These are phyloP conservation scores for Flaveria linearis DNA, from an alignment of 129 eudicot genomes.

Conservation along the genomic window DNA sequence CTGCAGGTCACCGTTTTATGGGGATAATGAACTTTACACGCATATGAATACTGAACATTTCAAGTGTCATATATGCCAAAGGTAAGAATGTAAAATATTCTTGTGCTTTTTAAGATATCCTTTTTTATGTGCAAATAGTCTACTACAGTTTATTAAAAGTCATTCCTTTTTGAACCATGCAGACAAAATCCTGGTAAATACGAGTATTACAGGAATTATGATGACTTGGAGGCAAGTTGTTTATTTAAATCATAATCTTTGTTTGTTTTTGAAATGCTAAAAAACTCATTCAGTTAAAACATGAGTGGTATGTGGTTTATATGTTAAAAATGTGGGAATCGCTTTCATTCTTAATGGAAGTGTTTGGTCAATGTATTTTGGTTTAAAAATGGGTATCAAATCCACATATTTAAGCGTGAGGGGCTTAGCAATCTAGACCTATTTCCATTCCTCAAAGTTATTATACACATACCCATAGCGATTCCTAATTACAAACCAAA, in stretches of 20 bases:
- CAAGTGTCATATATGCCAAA: constrained; percentile 86
- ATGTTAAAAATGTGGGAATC: neutral
- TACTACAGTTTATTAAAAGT: neutral
- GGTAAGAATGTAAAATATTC: constrained; percentile 65
- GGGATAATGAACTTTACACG: constrained; percentile 85
- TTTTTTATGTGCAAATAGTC: constrained; percentile 1
- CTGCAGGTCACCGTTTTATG: constrained; percentile 84
- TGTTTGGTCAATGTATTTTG: neutral
- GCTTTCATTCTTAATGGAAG: neutral
- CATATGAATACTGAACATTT: constrained; percentile 95
- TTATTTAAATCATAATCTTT: neutral
- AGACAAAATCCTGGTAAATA: constrained; percentile 95
- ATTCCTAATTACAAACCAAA: neutral
- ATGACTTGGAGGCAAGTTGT: constrained; percentile 86
- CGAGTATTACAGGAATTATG: constrained; percentile 88
- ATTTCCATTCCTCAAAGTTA: neutral
- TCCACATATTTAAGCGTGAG: neutral
- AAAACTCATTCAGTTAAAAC: neutral
- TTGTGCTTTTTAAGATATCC: neutral
- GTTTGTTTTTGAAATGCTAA: neutral
- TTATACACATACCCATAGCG: neutral
- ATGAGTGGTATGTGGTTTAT: neutral
- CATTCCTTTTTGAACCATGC: constrained; percentile 30
- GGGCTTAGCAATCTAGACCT: neutral
- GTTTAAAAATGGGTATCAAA: neutral